phyloP scores from a whole-genome alignment of 306 rosid species.

The Alnus rubra region DNA sequence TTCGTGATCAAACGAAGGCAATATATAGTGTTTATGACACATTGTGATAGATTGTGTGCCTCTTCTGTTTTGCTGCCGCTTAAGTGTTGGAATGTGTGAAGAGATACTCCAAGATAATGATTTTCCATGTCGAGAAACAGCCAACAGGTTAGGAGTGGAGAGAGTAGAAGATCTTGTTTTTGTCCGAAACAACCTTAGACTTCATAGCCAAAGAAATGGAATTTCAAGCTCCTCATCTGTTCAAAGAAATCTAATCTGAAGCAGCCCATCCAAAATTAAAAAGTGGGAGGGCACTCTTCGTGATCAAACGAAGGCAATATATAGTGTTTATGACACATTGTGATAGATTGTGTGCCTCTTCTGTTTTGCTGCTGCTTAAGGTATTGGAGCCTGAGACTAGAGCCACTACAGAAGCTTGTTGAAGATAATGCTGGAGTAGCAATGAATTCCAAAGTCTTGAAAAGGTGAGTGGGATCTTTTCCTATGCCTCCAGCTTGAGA shows the following conservation, averaged over 20 bases:
- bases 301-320: conserved; percentile 28
- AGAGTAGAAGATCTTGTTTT: conserved; percentile 48
- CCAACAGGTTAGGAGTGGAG: conserved; percentile 33
- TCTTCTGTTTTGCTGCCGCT: too few species aligned
- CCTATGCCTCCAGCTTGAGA: neutral
- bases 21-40: too few species aligned
- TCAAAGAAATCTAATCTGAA: neutral
- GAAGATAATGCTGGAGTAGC: conserved; percentile 3
- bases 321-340: conserved; percentile 27
- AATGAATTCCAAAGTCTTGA: neutral
- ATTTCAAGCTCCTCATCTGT: conserved; percentile 12
- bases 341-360: conserved; percentile 1
- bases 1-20: too few species aligned
- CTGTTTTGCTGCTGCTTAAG: neutral
- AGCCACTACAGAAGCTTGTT: conserved; percentile 3
- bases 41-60: too few species aligned
- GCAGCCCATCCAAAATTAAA: neutral
- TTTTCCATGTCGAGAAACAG: conserved; percentile 28
- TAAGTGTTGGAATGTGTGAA: conserved; percentile 48
- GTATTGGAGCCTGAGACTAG: conserved; percentile 3
- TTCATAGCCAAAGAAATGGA: conserved; percentile 39
- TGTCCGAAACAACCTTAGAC: conserved; percentile 56
- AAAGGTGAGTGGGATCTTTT: neutral
- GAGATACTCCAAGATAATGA: conserved; percentile 44
- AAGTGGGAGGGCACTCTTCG: too few species aligned